Percentiles rank a stretch among this genome's conserved stretches.
These are phyloP conservation scores for Gossypium mustelinum DNA, from an alignment of 345 rosid species.

Conservation along the genomic window DNA sequence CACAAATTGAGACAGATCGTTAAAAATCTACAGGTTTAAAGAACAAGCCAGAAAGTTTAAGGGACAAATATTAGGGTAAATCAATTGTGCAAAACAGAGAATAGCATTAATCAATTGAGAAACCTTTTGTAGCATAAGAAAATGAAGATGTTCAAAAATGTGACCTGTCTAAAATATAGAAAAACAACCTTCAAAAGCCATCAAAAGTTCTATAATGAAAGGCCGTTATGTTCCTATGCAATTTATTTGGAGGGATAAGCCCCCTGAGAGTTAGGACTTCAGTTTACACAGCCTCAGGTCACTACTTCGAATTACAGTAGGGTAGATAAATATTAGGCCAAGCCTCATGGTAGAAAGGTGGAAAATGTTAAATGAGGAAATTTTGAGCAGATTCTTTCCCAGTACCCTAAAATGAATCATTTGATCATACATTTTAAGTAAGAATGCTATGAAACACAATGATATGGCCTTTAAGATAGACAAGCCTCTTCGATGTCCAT, in stretches of 20 bases:
- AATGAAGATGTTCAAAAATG: not conserved
- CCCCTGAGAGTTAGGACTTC: not conserved
- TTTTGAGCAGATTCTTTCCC: not conserved
- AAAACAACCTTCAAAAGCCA: not conserved
- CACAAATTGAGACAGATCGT: constrained; percentile 89
- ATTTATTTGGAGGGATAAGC: not conserved
- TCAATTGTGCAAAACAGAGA: constrained; percentile 1
- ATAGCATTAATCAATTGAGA: not conserved
- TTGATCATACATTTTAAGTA: not conserved
- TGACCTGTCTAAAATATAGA: not conserved
- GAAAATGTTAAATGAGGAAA: not conserved
- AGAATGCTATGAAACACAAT: not conserved
- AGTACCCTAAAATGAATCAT: not conserved
- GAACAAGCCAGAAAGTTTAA: constrained; percentile 19
- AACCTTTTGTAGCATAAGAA: not conserved
- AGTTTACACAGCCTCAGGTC: not conserved
- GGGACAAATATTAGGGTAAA: constrained; percentile 16
- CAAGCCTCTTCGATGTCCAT: not conserved
- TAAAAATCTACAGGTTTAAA: constrained; percentile 56
- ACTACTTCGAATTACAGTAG: not conserved
- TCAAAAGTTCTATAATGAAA: not conserved
- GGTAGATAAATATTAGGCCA: not conserved
- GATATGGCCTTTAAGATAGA: not conserved
- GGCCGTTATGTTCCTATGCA: not conserved
- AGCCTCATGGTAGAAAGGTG: not conserved